These are phyloP conservation scores for Acrocalymma vagum DNA, from an alignment of 2,329 filamentous ascomycete genomes.

Conservation along the genomic window DNA sequence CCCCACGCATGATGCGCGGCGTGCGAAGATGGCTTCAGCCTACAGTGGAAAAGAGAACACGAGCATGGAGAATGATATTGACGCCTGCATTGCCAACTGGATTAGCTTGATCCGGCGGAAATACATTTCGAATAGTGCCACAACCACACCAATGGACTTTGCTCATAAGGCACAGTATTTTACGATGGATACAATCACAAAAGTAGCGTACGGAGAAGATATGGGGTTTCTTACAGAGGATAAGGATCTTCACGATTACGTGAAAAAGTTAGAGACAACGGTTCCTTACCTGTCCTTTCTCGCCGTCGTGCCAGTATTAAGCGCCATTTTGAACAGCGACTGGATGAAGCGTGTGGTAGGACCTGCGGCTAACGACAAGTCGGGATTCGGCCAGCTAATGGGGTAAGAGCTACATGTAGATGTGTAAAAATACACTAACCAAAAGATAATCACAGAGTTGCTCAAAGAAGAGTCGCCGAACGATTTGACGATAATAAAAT, in stretches of 20 bases:
- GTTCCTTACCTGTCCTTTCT: too few species aligned
- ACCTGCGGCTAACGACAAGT: constrained; percentile 53
- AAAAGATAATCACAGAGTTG: constrained; percentile 48
- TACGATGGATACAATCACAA: constrained; percentile 63
- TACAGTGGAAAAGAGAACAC: constrained; percentile 63
- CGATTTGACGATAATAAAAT: constrained; percentile 56
- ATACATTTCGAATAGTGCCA: constrained; percentile 40
- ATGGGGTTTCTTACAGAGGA: constrained; percentile 61
- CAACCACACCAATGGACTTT: constrained; percentile 52
- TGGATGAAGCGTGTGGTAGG: too few species aligned
- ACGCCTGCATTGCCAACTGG: constrained; percentile 54
- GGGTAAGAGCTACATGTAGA: too few species aligned
- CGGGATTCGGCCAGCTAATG: constrained; percentile 48
- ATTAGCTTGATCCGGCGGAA: constrained; percentile 57
- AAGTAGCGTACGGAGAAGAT: constrained; percentile 59
- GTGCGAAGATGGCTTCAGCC: constrained; percentile 58
- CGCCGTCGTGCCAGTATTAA: too few species aligned
- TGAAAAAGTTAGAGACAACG: too few species aligned
- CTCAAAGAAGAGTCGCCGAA: constrained; percentile 56
- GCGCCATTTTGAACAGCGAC: too few species aligned
- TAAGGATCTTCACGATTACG: constrained; percentile 54
- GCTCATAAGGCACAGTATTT: constrained; percentile 60
- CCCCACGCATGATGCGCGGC: constrained; percentile 46
- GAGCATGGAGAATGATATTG: constrained; percentile 58
- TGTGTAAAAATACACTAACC: too few species aligned